Percentiles rank a stretch among this genome's conserved stretches.
phyloP scores from a whole-genome alignment of 2,329 filamentous ascomycete genomes.

The Zymoseptoria pseudotritici region DNA sequence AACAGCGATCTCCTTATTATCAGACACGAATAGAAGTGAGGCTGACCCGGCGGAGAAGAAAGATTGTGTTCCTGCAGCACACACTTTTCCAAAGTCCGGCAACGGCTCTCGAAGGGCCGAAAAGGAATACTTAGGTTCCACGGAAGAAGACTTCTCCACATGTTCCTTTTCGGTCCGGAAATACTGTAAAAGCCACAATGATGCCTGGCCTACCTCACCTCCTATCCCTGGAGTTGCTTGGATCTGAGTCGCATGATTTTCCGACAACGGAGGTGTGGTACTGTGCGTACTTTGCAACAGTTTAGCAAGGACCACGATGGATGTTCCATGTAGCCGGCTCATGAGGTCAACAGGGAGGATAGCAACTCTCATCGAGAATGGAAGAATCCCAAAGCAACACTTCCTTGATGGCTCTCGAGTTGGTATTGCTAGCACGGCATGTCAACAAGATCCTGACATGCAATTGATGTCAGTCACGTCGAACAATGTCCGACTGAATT shows the following conservation, averaged over 20 bases:
- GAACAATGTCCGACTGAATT: neutral
- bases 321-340: neutral
- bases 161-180: neutral
- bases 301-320: neutral
- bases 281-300: neutral
- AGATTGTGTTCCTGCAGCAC: neutral
- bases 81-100: neutral
- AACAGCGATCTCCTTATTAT: neutral
- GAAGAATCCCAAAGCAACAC: too few species aligned
- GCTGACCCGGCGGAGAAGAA: neutral
- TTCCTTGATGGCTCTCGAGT: too few species aligned
- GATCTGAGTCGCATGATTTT: neutral
- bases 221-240: neutral
- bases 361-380: too few species aligned
- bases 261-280: neutral
- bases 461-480: too few species aligned
- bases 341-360: too few species aligned
- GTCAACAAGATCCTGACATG: too few species aligned
- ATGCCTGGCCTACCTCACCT: neutral
- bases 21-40: neutral
- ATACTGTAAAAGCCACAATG: neutral
- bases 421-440: too few species aligned
- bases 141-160: neutral
- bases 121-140: neutral
- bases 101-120: neutral